phyloP scores from a whole-genome alignment of 2,329 filamentous ascomycete genomes.

The Fusarium sp. region DNA sequence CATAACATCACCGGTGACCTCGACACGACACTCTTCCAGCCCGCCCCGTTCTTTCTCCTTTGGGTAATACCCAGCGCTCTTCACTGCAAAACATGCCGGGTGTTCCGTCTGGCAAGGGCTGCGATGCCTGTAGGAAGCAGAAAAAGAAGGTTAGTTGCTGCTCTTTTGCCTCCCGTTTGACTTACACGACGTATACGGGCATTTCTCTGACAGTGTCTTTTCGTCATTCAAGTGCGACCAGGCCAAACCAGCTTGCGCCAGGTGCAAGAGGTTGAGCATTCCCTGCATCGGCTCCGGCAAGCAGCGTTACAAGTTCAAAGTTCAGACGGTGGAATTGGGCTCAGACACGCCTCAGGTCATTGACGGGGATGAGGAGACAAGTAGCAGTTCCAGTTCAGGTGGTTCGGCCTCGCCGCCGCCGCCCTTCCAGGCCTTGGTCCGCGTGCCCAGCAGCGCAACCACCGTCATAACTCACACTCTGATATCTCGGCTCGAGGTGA shows the following conservation, averaged over 20 bases:
- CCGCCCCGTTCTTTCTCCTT: constrained; percentile 24
- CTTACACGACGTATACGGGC: no score
- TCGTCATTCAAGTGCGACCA: constrained; percentile 61
- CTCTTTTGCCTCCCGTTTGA: background rate
- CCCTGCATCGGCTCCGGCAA: constrained; percentile 63
- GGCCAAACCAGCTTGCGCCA: constrained; percentile 59
- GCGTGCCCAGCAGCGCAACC: constrained; percentile 52
- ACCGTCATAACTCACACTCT: constrained; percentile 44
- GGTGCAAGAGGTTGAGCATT: constrained; percentile 63
- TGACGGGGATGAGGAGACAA: constrained; percentile 20
- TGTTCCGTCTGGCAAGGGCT: constrained; percentile 66
- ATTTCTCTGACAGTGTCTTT: background rate
- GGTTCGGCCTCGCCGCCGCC: constrained; percentile 12
- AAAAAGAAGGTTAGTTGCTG: constrained; percentile 65
- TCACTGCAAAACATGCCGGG: constrained; percentile 61
- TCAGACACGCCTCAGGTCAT: constrained; percentile 18
- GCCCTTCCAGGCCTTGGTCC: constrained; percentile 11
- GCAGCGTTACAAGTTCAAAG: constrained; percentile 66
- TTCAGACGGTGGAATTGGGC: constrained; percentile 46
- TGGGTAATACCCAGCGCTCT: constrained; percentile 43
- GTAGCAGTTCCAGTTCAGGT: background rate
- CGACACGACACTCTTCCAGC: background rate
- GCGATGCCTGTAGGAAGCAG: constrained; percentile 66
- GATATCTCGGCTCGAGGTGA: constrained; percentile 54
- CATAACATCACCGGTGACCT: background rate